Base-by-base conservation (phyloP, 805 yeast species). In the Metschnikowia lachancei region DNA sequence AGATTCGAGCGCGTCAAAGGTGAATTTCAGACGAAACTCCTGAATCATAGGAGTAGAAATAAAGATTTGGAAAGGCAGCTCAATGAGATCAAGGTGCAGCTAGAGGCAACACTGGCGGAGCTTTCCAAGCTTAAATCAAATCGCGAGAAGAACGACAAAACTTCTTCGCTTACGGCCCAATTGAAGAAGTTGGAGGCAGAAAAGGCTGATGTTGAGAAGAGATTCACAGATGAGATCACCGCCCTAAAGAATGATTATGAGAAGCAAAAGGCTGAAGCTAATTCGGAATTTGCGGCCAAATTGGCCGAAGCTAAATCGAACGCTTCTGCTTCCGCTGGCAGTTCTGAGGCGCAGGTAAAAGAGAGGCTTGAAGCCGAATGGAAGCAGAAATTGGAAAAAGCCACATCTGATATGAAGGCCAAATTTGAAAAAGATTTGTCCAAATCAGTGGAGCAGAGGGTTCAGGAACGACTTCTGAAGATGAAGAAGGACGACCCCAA, bases 401-500 rank as follows among this genome's bases (percentile, higher is more conserved):
- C 54, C 9, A 41, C 58, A 14, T 44, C 58, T 35, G 50, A 53
- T 22, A 51, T 59, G 20, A 56, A 59, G 46, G 64, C 63, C 8
- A 67, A 70, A 43, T 64, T 78, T 56, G 72, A 74, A 45, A 62
- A 59, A 35, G 72, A 66, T 30, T 57, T 62, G 24, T 35, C 41
- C 4, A 28, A 49, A 8, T 40, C 33, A 12, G 53, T 53, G 3
- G 47, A 48, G 29, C 39, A 30, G 13, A 36, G 44, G 26, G 46
- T 52, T 39, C 64, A 66, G 53, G 61, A 58, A 42, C 55, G 44
- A 12, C 41, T 53, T 16, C 32, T 31, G 20, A 20, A 37, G 20
- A 26, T 36, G 11, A 29, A 20, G 6, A 13, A 38, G 11, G 39
- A 19, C 11, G 31, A 38, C 9, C 31, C 43, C 5, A 40, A 34